Base-by-base conservation (phyloP, 2,329 filamentous ascomycete species). In the Fusarium euwallaceae region DNA sequence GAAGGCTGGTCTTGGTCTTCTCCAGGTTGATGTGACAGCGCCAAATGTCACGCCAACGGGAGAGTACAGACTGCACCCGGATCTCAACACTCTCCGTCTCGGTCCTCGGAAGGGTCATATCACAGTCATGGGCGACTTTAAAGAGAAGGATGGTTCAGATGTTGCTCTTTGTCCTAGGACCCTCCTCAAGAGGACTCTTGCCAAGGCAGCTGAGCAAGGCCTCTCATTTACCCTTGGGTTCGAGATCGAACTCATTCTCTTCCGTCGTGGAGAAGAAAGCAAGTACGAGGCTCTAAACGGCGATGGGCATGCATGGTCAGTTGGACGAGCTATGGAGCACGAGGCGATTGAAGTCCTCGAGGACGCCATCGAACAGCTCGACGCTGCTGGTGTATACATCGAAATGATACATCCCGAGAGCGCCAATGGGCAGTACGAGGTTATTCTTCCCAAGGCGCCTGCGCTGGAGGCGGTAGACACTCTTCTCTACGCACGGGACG, bases 191-290 rank as follows among this genome's bases (percentile, higher is more conserved):
- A 85, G 82, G 4, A 85, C 91, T 0, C 79, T 92, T 2, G 83
- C 87, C 0, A 82, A 83, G 7, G 88, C 93, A 0, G 83, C 87
- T 12, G 76, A 82, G 2, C 84, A 89, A 41, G 85, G 86, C 2
- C 84, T 94, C 3, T 82, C 86, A 4, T 90, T 95, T 58, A 85
- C 92, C 0, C 82, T 95, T 17, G 95, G 94, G 0, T 97, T 97
- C 74, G 95, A 97, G 81, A 90, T 97, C 45, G 94, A 97, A 81
- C 89, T 97, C 11, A 87, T 94, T 1, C 91, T 97, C 73, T 85
- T 96, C 73, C 87, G 87, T 45, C 87, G 87, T 2, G 66, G 64
- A 6, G 70, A 74, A 1, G 72, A 79, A 2, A 81, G 82, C 5
- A 78, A 80, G n/a, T 85, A 83, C 45, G 81, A 83, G 9, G 78